Base-by-base conservation (phyloP, 805 yeast genomes). In the Metschnikowia lochheadii region DNA sequence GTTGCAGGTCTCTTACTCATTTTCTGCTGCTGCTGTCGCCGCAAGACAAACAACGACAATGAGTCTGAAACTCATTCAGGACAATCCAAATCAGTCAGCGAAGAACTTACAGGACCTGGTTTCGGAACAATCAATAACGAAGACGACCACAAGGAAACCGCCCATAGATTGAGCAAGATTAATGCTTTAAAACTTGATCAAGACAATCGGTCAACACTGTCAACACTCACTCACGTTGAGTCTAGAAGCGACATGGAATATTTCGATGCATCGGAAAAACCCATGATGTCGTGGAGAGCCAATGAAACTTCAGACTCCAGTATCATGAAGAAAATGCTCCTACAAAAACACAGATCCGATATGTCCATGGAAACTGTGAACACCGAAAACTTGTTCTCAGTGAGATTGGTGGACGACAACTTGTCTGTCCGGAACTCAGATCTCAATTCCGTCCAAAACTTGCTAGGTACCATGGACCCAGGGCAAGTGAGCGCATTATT, bases 291-390 rank as follows among this genome's bases (percentile, higher is more conserved):
- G 2, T 73, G 77, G 78, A 62, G 78, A 56, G 76, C 76, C 10
- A 63, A 69, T 33, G 70, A 68, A 47, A 55, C 56, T 20, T 64
- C 71, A 4, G 76, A 69, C 40, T 46, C 53, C 40, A 54, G 53
- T 36, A 65, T 63, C 20, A 54, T 54, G 49, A 55, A 50, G 48
- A 48, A 56, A 44, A 47, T 52, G 48, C 46, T 57, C 35, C 48
- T 44, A 8, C 56, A 56, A 18, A 51, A 45, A 29, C 62, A 56
- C 42, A 56, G 55, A 34, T 85, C 95, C 8, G 74, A 81, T 49
- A 79, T 78, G 36, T 87, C 97, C 0, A 61, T 86, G 50, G 90
- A 89, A 26, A 89, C 96, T 0, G 91, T 91, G 33, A 83, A 91
- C 32, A 89, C 97, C 0, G 88, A 85, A 46, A 92, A 89, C 63